Evolutionary conservation across 371 early-diverging fungal species (phyloP), one percentile per base, ranked within the genome.

Genomic region (Mortierella sp.): DNA sequence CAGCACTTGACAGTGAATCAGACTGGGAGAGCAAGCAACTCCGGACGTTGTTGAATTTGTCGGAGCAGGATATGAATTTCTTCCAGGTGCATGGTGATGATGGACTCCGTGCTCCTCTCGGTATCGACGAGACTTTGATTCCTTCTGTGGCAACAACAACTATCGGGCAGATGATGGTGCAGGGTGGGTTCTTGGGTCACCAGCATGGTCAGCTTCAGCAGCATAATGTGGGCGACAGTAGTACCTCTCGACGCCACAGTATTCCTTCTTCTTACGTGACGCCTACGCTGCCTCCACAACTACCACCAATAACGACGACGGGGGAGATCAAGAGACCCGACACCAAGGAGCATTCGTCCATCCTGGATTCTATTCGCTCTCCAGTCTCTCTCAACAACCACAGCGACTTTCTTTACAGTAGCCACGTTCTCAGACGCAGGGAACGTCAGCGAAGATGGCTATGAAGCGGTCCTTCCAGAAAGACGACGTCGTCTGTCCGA

Each of bases 301-400:
- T 51, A 16, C 21, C 19, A 24, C 53, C 14, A 50, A 13, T 51
- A 14, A 9, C 72, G 19, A 14, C 72, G 53, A 28, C 28, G 57
- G 64, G 54, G 21, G 84, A 76, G 50, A 77, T 80, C 67, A 75
- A 80, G 51, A 61, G 53, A 10, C 73, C 74, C 6, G 57, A 70
- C 26, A 73, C 53, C 21, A 80, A 80, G 50, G 78, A 51, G n/a
- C 26, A 10, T 84, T 84, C 64, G 71, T 84, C 34, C 84, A 84
- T 53, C 84, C 84, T 0, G 81, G 80, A 28, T 84, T 84, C 43
- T 84, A 84, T 48, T 74, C 81, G 0, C 74, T 84, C 19, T 70
- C 81, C 24, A 57, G 26, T 34, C 44, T 61, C 0, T 37, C 64
- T 6, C 64, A 37, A 67, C 57, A 53, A 24, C n/a, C 69, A 1